Evolutionary conservation across 495 filamentous ascomycete genomes (phyloP).

Genomic region (Xylaria longipes): DNA sequence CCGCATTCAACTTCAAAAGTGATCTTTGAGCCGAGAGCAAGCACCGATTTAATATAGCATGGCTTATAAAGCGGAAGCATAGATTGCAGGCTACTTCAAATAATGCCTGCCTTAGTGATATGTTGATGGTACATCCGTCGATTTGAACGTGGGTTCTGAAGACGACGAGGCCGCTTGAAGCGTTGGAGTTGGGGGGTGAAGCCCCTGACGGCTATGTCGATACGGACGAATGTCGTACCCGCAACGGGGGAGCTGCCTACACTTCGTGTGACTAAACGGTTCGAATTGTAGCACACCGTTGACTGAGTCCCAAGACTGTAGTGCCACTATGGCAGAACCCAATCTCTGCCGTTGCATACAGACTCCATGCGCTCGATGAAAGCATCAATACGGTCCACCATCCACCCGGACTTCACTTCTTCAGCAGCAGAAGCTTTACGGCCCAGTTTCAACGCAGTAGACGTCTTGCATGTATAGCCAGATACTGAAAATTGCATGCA

Average conservation of each 20-base stretch:
- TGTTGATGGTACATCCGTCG: background rate
- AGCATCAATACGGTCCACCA: constrained; percentile 32
- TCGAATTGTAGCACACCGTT: background rate
- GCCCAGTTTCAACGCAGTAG: constrained; percentile 36
- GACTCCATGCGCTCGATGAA: constrained; percentile 36
- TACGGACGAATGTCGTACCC: background rate
- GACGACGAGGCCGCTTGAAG: background rate
- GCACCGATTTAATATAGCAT: background rate
- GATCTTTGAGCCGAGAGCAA: background rate
- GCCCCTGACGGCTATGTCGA: background rate
- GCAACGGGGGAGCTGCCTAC: background rate
- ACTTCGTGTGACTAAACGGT: background rate
- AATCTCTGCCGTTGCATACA: constrained; percentile 27
- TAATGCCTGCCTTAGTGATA: background rate
- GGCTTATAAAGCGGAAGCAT: background rate
- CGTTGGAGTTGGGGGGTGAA: background rate
- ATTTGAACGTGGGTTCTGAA: background rate
- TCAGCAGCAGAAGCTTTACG: constrained; percentile 23
- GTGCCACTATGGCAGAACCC: constrained; percentile 33
- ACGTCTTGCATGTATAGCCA: constrained; percentile 42
- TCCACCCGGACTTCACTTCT: constrained; percentile 38
- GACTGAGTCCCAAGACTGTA: background rate
- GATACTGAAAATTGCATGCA: constrained; percentile 54
- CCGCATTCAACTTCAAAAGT: background rate
- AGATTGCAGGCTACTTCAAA: background rate